Evolutionary conservation across 345 rosid species (phyloP).

Genomic region (Brassica nigra): DNA sequence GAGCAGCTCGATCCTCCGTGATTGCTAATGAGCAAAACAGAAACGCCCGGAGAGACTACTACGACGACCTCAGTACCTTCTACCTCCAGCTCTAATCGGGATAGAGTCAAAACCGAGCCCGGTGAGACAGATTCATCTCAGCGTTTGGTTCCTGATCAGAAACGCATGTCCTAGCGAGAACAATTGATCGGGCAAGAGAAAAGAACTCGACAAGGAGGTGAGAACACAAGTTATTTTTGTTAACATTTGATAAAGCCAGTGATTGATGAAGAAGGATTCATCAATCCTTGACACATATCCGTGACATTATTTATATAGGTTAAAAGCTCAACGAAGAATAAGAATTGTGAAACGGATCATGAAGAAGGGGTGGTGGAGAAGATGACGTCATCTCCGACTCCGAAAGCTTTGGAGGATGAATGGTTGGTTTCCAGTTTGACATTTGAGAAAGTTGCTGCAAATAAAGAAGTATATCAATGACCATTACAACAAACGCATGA

Average conservation of each 20-base stretch:
- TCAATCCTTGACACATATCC: too few species aligned
- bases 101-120: too few species aligned
- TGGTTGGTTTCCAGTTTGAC: constrained; percentile 63
- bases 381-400: neutral
- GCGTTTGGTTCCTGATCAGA: too few species aligned
- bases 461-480: constrained; percentile 80
- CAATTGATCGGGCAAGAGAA: neutral
- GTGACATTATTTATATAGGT: too few species aligned
- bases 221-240: neutral
- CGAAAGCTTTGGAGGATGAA: constrained; percentile 49
- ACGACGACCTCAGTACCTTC: too few species aligned
- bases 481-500: constrained; percentile 85
- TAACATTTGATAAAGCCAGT: neutral
- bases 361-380: constrained; percentile 30
- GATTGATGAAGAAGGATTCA: too few species aligned
- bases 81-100: too few species aligned
- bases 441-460: constrained; percentile 79
- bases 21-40: too few species aligned
- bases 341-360: constrained; percentile 10
- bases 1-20: too few species aligned
- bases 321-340: too few species aligned
- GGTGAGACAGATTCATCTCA: neutral
- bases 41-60: too few species aligned
- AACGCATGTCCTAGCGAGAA: neutral
- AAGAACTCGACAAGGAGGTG: neutral